phyloP scores from a whole-genome alignment of 2,329 filamentous ascomycete genomes.

The Coleophoma cylindrospora region DNA sequence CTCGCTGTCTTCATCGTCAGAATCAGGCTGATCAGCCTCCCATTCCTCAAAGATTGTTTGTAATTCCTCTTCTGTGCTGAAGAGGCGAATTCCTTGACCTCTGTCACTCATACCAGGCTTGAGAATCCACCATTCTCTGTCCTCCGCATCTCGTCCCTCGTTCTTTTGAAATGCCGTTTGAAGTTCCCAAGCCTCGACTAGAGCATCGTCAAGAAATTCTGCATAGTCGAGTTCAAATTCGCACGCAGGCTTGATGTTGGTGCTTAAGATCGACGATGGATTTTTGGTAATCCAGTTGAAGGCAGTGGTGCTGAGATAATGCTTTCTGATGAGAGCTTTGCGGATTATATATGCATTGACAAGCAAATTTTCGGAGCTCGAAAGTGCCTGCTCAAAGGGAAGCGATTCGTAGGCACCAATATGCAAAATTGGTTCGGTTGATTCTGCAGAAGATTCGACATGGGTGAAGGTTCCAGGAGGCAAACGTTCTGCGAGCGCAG shows the following conservation, averaged over 20 bases:
- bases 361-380: conserved; percentile 56
- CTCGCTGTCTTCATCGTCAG: conserved; percentile 53
- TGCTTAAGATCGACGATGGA: conserved; percentile 61
- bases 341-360: conserved; percentile 92
- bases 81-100: conserved; percentile 87
- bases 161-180: conserved; percentile 73
- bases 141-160: conserved; percentile 31
- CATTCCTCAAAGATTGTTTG: conserved; percentile 85
- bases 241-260: conserved; percentile 72
- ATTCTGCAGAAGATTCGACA: conserved; percentile 36
- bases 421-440: conserved; percentile 47
- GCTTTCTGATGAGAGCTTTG: conserved; percentile 94
- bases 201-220: conserved; percentile 90
- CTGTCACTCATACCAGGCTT: conserved; percentile 98
- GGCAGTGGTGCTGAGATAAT: conserved; percentile 82
- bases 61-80: conserved; percentile 80
- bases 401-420: conserved; percentile 83
- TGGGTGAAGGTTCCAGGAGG: conserved; percentile 49
- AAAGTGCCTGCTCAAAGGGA: conserved; percentile 72
- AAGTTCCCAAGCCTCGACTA: conserved; percentile 86
- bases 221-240: conserved; percentile 95
- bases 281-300: conserved; percentile 83
- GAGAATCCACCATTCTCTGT: conserved; percentile 90
- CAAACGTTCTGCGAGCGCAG: conserved; percentile 62
- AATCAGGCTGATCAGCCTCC: conserved; percentile 66